Evolutionary conservation across 345 rosid species (phyloP), one percentile per base, ranked within the genome.

Genomic region (Lumnitzera racemosa): DNA sequence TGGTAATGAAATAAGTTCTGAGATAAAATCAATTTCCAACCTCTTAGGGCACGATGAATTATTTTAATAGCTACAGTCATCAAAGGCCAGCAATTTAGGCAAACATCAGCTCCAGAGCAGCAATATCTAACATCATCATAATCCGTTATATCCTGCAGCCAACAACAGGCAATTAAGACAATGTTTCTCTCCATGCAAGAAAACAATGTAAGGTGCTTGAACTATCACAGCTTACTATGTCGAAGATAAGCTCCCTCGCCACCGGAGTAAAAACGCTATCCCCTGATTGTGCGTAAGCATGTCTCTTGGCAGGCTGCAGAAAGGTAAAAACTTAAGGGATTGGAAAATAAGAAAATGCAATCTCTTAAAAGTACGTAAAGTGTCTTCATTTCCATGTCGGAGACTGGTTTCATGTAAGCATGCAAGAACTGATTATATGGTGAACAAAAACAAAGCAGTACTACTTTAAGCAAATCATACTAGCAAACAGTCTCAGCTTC

Each of bases 31-130:
- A 46, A 47, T 12, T 13, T 47, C 52, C 51, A 68, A 92, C 98
- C 96, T 89, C 87, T 78, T 23, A 92, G 83, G 46, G 97, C 77
- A 63, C 87, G 74, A 59, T 92, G 86, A 59, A 92, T 83, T 72
- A 92, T 96, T 84, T 89, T 67, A 29, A 67, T 60, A 49, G 70
- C 70, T 64, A 67, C 70, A 53, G 70, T 89, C 96, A 87, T 89
- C 61, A 87, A 70, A 62, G 97, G 97, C 96, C 99, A 87, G 77
- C 99, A 92, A 3, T 79, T 81, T 70, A 87, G 77, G 76, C 97
- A 92, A 73, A 81, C 84, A 75, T 87, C 96, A 15, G 98, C 98
- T 58, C 96, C 96, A 0, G 96, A 83, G 82, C 97, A 92, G 75
- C 97, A 92, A 62, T 77, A 67, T 69, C 98, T 84, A 66, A 87